Conservation (phyloP, 805 yeast species). For the Suhomyces vadensis region DNA sequence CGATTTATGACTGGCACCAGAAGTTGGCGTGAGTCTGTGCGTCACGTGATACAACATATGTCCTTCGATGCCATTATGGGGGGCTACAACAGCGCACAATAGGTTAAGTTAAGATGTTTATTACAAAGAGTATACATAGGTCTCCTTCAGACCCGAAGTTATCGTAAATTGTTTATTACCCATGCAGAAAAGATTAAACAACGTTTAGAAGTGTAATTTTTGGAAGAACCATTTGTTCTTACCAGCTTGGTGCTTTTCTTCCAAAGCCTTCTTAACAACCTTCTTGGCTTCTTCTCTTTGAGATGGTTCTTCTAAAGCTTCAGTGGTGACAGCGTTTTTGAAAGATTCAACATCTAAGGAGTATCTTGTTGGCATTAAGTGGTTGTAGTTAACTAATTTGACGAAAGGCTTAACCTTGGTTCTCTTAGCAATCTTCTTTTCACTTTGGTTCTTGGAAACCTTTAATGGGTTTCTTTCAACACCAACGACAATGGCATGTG, state of each 20-base stretch:
- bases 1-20: no score
- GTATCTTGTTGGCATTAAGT: conserved; percentile 99
- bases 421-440: conserved; percentile 96
- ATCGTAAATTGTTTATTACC: conserved; percentile 31
- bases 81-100: no score
- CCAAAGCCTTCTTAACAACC: conserved; percentile 98
- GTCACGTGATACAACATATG: no score
- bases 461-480: conserved; percentile 97
- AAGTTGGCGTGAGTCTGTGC: no score
- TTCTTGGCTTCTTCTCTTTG: conserved; percentile 99
- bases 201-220: conserved; percentile 80
- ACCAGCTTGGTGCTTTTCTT: conserved; percentile 99
- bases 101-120: background rate
- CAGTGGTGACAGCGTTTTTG: conserved; percentile 88
- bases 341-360: conserved; percentile 94
- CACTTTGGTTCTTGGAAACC: conserved; percentile 93
- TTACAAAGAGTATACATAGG: conserved; percentile 6
- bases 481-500: conserved; percentile 99
- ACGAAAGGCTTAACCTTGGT: conserved; percentile 98
- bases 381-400: conserved; percentile 99
- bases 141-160: conserved; percentile 2
- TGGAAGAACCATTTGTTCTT: conserved; percentile 99
- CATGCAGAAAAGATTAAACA: conserved; percentile 27
- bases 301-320: conserved; percentile 94
- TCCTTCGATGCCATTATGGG: no score